Percentiles rank a stretch among this genome's conserved stretches.
Conservation (phyloP, 768 basidiomycete species). For the Collybia nuda region DNA sequence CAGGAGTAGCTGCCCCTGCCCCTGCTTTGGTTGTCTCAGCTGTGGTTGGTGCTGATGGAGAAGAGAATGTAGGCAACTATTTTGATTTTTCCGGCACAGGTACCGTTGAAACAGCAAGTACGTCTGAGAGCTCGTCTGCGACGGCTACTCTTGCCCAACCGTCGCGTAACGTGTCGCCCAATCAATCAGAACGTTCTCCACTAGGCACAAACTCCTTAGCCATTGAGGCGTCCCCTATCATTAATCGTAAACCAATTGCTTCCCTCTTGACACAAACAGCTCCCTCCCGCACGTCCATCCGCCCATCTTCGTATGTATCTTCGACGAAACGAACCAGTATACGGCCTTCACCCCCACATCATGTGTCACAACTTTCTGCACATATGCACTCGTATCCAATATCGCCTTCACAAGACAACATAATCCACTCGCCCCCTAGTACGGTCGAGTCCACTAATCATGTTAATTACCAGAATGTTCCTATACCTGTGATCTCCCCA, state of each 20-base stretch:
- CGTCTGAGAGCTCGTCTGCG: conserved; percentile 40
- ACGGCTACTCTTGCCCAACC: conserved; percentile 38
- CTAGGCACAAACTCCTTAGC: conserved; percentile 17
- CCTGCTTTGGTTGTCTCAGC: conserved; percentile 55
- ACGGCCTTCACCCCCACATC: conserved; percentile 38
- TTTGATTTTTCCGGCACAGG: conserved; percentile 32
- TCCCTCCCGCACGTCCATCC: conserved; percentile 30
- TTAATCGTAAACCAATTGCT: conserved; percentile 19
- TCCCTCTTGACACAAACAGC: conserved; percentile 70
- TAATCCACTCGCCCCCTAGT: conserved; percentile 1
- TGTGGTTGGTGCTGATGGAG: conserved; percentile 43
- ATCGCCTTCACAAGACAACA: conserved; percentile 22
- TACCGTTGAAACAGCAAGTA: conserved; percentile 11
- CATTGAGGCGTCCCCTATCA: conserved; percentile 11
- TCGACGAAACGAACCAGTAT: conserved; percentile 22
- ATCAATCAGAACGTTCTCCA: conserved; percentile 16
- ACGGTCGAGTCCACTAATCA: conserved; percentile 11
- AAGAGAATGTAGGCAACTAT: conserved; percentile 32
- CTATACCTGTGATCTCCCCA: conserved; percentile 9
- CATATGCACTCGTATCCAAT: conserved; percentile 35
- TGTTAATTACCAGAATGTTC: conserved; percentile 10
- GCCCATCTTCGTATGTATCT: conserved; percentile 15
- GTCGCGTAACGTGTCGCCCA: conserved; percentile 38
- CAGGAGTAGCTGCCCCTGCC: conserved; percentile 49
- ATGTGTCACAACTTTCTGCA: conserved; percentile 39